Conservation (phyloP, 1,284 basidiomycete genomes). For the Ustilago sp. region DNA sequence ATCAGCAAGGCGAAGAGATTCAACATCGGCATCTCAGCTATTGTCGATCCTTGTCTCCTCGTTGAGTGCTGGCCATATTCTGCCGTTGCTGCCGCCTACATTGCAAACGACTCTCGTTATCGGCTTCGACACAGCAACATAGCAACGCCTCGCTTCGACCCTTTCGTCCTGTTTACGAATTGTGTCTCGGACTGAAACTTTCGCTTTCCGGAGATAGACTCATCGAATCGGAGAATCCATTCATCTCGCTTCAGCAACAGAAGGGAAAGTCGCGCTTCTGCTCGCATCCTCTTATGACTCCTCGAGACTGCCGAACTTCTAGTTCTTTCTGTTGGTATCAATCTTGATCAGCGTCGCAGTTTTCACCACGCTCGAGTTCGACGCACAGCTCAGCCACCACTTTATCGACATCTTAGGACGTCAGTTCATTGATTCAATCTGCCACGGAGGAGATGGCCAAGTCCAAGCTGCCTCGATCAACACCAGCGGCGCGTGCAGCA, state of each 20-base stretch:
- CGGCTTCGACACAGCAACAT: slow-evolving; percentile 8
- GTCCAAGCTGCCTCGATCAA: slow-evolving; percentile 52
- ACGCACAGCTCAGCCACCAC: slow-evolving; percentile 9
- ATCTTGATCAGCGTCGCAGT: slow-evolving; percentile 23
- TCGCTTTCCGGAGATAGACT: slow-evolving; percentile 3
- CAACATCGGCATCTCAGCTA: slow-evolving; percentile 13
- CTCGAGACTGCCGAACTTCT: slow-evolving; percentile 11
- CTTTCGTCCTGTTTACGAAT: background rate
- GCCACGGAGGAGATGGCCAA: slow-evolving; percentile 46
- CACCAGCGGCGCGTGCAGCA: slow-evolving; percentile 41
- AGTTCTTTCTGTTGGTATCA: slow-evolving; percentile 14
- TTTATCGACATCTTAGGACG: background rate
- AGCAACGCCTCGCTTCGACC: background rate
- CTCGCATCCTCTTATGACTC: slow-evolving; percentile 22
- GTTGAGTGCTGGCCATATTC: slow-evolving; percentile 5
- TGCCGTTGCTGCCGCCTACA: slow-evolving; percentile 12
- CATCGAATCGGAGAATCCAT: slow-evolving; percentile 17
- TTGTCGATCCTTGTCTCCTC: background rate
- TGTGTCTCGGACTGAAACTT: background rate
- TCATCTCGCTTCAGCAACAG: background rate
- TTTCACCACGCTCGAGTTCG: background rate
- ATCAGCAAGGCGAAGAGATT: slow-evolving; percentile 2
- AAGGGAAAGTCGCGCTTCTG: slow-evolving; percentile 10
- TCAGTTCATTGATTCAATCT: slow-evolving; percentile 5
- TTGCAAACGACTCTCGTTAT: background rate